Evolutionary conservation across 1,139 yeast genomes (phyloP).

Genomic region (Debaryomyces subglobosus): DNA sequence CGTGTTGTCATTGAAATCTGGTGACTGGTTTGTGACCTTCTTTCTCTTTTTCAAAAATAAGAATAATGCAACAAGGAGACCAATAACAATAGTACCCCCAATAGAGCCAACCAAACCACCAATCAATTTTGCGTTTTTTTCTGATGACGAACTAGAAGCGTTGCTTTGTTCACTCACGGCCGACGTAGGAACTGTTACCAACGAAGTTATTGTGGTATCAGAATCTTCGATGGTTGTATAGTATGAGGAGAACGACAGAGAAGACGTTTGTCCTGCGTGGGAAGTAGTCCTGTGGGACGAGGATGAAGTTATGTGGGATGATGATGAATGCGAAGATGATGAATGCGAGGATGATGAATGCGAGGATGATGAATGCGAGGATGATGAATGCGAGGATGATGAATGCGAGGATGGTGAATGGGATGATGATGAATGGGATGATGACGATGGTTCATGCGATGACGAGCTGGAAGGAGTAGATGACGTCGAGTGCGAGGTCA

Average conservation of each 20-base stretch:
- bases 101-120: constrained; percentile 54
- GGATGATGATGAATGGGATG: constrained; percentile 6
- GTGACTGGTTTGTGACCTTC: constrained; percentile 44
- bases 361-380: not conserved
- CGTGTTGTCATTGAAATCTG: constrained; percentile 39
- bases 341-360: constrained; percentile 3
- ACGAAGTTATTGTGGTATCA: constrained; percentile 48
- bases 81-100: constrained; percentile 49
- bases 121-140: constrained; percentile 41
- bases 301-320: not conserved
- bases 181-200: constrained; percentile 43
- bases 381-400: constrained; percentile 4
- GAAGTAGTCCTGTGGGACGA: constrained; percentile 1
- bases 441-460: not conserved
- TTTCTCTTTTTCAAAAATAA: constrained; percentile 38
- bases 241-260: constrained; percentile 13
- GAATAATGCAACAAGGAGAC: constrained; percentile 40
- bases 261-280: not conserved
- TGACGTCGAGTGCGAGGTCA: constrained; percentile 3
- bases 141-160: constrained; percentile 20
- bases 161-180: constrained; percentile 15
- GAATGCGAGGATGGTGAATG: constrained; percentile 8
- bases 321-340: not conserved
- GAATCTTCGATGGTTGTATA: constrained; percentile 32
- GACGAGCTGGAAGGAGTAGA: constrained; percentile 7